Percentiles rank a stretch among this genome's conserved stretches.
phyloP scores from a whole-genome alignment of 176 grass and related monocot genomes.

The Oryza meridionalis region DNA sequence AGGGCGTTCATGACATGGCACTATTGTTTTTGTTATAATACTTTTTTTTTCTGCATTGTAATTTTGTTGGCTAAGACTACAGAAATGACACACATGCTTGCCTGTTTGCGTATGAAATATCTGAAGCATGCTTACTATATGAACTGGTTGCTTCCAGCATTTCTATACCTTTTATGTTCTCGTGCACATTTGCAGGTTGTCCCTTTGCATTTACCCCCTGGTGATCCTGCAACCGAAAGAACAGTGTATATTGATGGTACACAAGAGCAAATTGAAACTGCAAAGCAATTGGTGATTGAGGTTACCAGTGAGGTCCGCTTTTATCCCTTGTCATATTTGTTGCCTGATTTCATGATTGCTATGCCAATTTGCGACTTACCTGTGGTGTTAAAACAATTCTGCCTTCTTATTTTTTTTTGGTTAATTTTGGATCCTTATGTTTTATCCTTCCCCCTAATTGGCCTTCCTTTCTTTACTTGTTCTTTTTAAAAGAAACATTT shows the following conservation, averaged over 20 bases:
- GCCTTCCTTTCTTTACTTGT: neutral
- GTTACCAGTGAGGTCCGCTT: constrained; percentile 84
- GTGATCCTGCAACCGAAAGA: constrained; percentile 84
- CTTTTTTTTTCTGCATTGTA: neutral
- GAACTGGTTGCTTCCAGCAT: neutral
- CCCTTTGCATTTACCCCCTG: constrained; percentile 89
- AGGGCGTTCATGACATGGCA: neutral
- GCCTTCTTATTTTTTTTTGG: constrained; percentile 30
- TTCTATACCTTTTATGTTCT: constrained; percentile 19
- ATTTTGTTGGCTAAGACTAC: neutral
- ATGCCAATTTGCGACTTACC: constrained; percentile 24
- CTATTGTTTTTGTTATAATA: neutral
- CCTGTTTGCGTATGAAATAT: neutral
- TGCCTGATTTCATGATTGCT: constrained; percentile 23
- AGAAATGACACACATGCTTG: neutral
- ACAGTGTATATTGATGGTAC: constrained; percentile 93
- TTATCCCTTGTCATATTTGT: constrained; percentile 30
- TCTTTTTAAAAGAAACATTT: neutral
- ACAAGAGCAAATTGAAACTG: constrained; percentile 82
- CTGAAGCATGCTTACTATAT: neutral
- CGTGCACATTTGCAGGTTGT: constrained; percentile 63
- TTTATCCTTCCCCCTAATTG: constrained; percentile 15
- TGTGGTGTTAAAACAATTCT: constrained; percentile 30
- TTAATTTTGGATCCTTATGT: constrained; percentile 8
- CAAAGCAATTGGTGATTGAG: constrained; percentile 94